A percentile compares a stretch with the other conserved stretches of the same genome.
Conservation (phyloP, 108 stramenopile species). For the Nitzschia putrida region DNA sequence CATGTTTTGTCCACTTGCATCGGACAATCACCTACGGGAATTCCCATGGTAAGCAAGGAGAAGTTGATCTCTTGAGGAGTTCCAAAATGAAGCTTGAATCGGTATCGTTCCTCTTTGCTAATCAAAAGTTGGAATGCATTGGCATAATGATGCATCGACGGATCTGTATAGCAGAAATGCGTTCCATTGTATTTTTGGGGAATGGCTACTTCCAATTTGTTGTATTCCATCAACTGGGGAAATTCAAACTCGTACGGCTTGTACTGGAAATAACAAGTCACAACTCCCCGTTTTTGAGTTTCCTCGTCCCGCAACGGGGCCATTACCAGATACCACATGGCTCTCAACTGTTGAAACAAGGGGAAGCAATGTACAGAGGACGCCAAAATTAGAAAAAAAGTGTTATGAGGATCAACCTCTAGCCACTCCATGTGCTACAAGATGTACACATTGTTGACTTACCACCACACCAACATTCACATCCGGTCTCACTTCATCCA, state of each 20-base stretch:
- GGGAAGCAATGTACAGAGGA: not conserved
- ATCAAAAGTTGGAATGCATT: not conserved
- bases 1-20: not conserved
- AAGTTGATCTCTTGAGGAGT: not conserved
- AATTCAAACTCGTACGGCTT: not conserved
- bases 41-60: not conserved
- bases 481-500: not conserved
- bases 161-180: not conserved
- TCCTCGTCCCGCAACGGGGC: constrained; percentile 18
- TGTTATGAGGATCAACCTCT: not conserved
- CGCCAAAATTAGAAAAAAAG: not conserved
- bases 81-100: not conserved
- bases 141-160: not conserved
- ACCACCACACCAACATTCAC: too few relatives aligned
- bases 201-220: not conserved
- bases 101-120: not conserved
- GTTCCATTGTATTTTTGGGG: not conserved
- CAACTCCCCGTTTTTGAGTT: constrained; percentile 17
- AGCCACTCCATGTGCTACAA: not conserved
- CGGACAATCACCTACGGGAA: constrained; percentile 1
- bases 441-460: not conserved
- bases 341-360: constrained; percentile 3
- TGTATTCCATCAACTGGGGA: not conserved
- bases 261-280: constrained; percentile 5
- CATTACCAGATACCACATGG: constrained; percentile 23